phyloP scores from a whole-genome alignment of 164 flowering plant species.

The Litsea cubeba region DNA sequence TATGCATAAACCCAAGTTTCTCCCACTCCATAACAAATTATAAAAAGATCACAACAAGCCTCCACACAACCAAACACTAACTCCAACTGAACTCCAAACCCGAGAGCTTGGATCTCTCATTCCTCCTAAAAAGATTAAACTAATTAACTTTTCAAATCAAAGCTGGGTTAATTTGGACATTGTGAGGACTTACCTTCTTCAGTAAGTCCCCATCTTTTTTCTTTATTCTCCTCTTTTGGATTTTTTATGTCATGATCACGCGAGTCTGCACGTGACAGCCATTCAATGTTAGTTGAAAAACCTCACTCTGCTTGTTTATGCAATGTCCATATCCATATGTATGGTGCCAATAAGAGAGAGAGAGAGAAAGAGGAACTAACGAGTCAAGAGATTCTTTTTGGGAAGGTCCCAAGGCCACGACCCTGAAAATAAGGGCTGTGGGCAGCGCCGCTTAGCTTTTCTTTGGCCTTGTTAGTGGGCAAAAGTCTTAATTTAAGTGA shows the following conservation, averaged over 20 bases:
- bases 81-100: too few species aligned
- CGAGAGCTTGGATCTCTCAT: too few species aligned
- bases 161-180: too few species aligned
- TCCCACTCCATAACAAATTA: too few species aligned
- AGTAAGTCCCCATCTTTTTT: too few species aligned
- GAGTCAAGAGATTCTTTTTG: slow-evolving; percentile 42
- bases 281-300: background rate
- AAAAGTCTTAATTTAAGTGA: slow-evolving; percentile 1
- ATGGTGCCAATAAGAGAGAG: background rate
- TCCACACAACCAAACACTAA: too few species aligned
- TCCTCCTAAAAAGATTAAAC: too few species aligned
- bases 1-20: too few species aligned
- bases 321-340: background rate
- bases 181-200: too few species aligned
- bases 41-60: too few species aligned
- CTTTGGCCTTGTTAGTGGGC: slow-evolving; percentile 7
- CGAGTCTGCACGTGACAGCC: background rate
- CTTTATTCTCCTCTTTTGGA: background rate
- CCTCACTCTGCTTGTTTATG: too few species aligned
- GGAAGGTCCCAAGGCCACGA: slow-evolving; percentile 46
- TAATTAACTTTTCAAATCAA: too few species aligned
- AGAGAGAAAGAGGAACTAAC: slow-evolving; percentile 26
- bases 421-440: slow-evolving; percentile 39
- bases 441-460: slow-evolving; percentile 38
- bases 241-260: background rate